A percentile compares a stretch with the other conserved stretches of the same genome.
phyloP scores from a whole-genome alignment of 2,329 filamentous ascomycete species.

The Aureobasidium sp. region DNA sequence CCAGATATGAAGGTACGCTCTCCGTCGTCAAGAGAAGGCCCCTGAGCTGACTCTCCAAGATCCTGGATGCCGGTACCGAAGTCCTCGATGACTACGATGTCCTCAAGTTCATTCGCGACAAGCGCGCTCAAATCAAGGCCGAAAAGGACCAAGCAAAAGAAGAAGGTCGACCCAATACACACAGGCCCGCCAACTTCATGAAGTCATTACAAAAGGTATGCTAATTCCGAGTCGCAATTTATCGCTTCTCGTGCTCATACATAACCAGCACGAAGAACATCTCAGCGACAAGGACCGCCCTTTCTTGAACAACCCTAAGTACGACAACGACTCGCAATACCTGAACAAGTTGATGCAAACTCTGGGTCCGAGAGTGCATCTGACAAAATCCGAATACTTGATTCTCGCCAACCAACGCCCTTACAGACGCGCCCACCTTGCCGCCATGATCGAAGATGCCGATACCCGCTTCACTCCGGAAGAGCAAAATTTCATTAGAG shows the following conservation, averaged over 20 bases:
- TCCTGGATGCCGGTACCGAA: constrained; percentile 28
- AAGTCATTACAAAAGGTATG: constrained; percentile 11
- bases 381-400: constrained; percentile 27
- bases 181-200: constrained; percentile 21
- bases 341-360: constrained; percentile 17
- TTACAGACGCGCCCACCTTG: constrained; percentile 22
- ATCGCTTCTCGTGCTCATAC: background rate
- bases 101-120: constrained; percentile 24
- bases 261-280: constrained; percentile 12
- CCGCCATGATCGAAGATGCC: constrained; percentile 27
- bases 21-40: fast-evolving
- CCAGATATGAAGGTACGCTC: background rate
- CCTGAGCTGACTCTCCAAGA: constrained; percentile 11
- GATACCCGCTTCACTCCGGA: constrained; percentile 25
- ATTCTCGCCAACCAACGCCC: constrained; percentile 27
- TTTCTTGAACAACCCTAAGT: constrained; percentile 17
- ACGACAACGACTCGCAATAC: constrained; percentile 15
- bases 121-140: constrained; percentile 22
- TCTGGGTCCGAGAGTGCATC: constrained; percentile 22
- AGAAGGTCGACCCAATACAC: constrained; percentile 14
- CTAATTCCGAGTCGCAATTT: background rate
- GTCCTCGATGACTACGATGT: constrained; percentile 28
- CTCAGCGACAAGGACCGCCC: constrained; percentile 16
- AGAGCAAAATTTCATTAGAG: constrained; percentile 24
- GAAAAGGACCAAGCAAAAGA: constrained; percentile 23